phyloP scores from a whole-genome alignment of 2,329 filamentous ascomycete species.

The Diaporthe sp. region DNA sequence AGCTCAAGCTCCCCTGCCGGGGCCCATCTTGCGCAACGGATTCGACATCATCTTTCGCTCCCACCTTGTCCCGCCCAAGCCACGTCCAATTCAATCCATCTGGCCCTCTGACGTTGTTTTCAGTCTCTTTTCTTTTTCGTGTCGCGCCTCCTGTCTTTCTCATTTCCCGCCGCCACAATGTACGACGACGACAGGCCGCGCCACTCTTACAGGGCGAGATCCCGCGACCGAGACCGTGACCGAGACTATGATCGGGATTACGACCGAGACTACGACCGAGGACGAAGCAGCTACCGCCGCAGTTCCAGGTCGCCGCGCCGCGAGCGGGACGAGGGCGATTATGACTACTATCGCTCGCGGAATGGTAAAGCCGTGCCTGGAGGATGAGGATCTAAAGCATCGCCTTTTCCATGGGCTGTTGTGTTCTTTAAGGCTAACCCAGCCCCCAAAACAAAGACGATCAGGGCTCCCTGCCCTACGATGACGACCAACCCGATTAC shows the following conservation, averaged over 20 bases:
- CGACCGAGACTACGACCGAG: constrained; percentile 41
- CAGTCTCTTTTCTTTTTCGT: not conserved
- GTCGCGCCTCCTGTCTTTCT: constrained; percentile 18
- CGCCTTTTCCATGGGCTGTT: constrained; percentile 23
- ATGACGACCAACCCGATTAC: constrained; percentile 37
- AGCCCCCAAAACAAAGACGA: constrained; percentile 41
- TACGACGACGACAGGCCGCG: constrained; percentile 57
- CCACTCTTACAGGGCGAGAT: constrained; percentile 49
- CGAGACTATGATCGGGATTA: constrained; percentile 45
- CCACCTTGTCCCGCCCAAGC: not conserved
- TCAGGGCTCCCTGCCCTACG: constrained; percentile 39
- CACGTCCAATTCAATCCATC: not conserved
- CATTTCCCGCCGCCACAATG: constrained; percentile 54
- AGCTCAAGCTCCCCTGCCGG: not conserved
- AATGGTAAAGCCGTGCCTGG: constrained; percentile 54
- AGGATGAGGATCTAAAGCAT: constrained; percentile 24
- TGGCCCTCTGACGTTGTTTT: not conserved
- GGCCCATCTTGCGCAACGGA: not conserved
- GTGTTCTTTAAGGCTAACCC: constrained; percentile 39
- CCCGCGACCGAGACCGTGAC: constrained; percentile 48
- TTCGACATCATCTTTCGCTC: not conserved
- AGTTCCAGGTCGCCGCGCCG: constrained; percentile 42
- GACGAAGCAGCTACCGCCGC: constrained; percentile 44
- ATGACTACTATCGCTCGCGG: constrained; percentile 62
- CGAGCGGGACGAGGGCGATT: constrained; percentile 47